These are phyloP conservation scores for Cladosporium sp. DNA, from an alignment of 2,329 filamentous ascomycete species.

Conservation along the genomic window DNA sequence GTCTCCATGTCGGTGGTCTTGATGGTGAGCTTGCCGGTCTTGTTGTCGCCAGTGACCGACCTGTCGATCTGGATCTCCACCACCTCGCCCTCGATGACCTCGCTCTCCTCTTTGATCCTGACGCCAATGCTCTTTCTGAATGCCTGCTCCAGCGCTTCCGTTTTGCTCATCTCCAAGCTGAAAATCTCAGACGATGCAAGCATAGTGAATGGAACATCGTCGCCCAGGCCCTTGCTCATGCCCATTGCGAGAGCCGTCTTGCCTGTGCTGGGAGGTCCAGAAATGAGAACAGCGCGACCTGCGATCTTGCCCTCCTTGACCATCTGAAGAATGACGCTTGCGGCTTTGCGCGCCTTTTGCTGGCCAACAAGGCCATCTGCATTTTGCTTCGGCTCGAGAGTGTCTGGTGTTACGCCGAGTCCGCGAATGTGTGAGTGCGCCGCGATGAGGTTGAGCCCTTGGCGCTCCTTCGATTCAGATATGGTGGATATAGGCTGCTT, in stretches of 20 bases:
- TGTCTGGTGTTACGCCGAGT: slow-evolving; percentile 87
- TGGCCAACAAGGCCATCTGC: slow-evolving; percentile 96
- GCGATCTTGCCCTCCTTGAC: slow-evolving; percentile 99
- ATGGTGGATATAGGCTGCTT: slow-evolving; percentile 71
- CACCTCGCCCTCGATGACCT: slow-evolving; percentile 98
- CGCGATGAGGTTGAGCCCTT: slow-evolving; percentile 94
- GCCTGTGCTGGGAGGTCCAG: slow-evolving; percentile 92
- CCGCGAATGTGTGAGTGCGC: slow-evolving; percentile 98
- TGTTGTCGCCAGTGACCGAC: slow-evolving; percentile 91
- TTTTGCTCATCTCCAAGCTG: slow-evolving; percentile 99
- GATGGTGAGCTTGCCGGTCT: slow-evolving; percentile 98
- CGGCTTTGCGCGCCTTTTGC: slow-evolving; percentile 93
- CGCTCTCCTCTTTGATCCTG: slow-evolving; percentile 96
- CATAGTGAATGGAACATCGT: slow-evolving; percentile 95
- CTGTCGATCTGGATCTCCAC: slow-evolving; percentile 98
- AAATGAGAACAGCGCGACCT: slow-evolving; percentile 89
- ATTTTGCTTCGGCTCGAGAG: slow-evolving; percentile 77
- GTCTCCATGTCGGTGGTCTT: slow-evolving; percentile 99
- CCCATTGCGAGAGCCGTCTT: slow-evolving; percentile 99
- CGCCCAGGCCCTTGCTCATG: slow-evolving; percentile 92
- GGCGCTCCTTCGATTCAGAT: slow-evolving; percentile 92
- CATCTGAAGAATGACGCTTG: slow-evolving; percentile 96
- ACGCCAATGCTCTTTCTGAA: slow-evolving; percentile 98
- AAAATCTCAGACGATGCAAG: slow-evolving; percentile 97
- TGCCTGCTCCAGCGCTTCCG: slow-evolving; percentile 95